Conservation (phyloP, 2,329 filamentous ascomycete genomes). For the Aaosphaeria arxii region DNA sequence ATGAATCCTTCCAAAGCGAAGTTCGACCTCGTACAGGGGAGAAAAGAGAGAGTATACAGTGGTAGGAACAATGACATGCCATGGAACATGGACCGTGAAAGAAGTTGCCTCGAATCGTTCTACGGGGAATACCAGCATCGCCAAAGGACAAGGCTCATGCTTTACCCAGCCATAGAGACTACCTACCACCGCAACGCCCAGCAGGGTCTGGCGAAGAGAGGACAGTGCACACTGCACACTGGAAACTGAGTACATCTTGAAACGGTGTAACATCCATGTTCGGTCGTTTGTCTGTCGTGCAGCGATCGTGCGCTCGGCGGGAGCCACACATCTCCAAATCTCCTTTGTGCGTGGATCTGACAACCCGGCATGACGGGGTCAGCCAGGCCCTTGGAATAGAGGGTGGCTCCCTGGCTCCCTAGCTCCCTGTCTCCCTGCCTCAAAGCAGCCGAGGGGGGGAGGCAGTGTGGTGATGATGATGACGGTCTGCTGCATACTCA, state of each 20-base stretch:
- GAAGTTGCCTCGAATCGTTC: too few relatives aligned
- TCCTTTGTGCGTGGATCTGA: constrained; percentile 18
- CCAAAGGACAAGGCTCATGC: too few relatives aligned
- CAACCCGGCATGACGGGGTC: constrained; percentile 15
- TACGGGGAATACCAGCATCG: too few relatives aligned
- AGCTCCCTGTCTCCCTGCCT: not conserved
- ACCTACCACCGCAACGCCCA: not conserved
- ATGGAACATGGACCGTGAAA: too few relatives aligned
- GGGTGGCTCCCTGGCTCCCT: not conserved
- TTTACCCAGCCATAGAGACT: too few relatives aligned
- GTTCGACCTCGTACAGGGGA: constrained; percentile 6
- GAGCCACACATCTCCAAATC: constrained; percentile 5
- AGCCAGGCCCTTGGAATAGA: constrained; percentile 28
- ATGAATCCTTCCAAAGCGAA: not conserved
- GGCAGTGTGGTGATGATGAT: constrained; percentile 10
- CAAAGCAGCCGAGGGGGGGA: constrained; percentile 1
- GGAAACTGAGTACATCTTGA: constrained; percentile 1
- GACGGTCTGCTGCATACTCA: not conserved
- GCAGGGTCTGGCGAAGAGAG: constrained; percentile 7
- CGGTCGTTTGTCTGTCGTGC: constrained; percentile 10
- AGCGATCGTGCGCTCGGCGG: constrained; percentile 13
- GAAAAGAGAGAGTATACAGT: constrained; percentile 1
- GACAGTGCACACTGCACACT: constrained; percentile 6
- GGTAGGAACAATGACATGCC: constrained; percentile 3
- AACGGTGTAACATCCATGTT: constrained; percentile 2